Evolutionary conservation across 2,329 filamentous ascomycete genomes (phyloP), one percentile per base, ranked within the genome.

Genomic region (Geosmithia morbida): DNA sequence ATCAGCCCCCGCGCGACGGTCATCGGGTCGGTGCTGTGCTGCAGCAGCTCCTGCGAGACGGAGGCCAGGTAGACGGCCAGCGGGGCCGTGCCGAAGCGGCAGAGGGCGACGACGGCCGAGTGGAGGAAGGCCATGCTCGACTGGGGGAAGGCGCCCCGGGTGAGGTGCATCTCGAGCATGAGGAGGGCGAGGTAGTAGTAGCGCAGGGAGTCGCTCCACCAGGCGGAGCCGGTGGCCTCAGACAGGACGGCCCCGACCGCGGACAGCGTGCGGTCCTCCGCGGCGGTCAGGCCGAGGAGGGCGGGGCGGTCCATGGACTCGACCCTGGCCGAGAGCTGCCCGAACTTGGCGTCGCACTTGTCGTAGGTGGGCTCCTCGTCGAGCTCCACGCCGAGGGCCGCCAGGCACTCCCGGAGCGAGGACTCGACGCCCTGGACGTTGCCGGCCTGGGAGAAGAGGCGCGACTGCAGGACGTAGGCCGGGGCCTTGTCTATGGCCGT

Each of bases 381-480:
- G 13, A 92, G 67, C 1, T 74, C 63, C 16, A 89, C 72, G 2
- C 78, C 84, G 13, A 95, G 71, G 13, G 81, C 81, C 26, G 65
- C 67, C 16, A 96, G 66, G 51, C 85, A 88, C 43, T 80, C 74
- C 56, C 82, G 82, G 20, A 96, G 67, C 1, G 78, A 77, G 30
- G 73, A 65, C 54, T 94, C 79, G 0, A 88, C 85, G 4, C 74
- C 74, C 19, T 71, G 65, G 26, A 81, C 78, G 52, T 94, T 79
- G 1, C 88, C 87, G 48, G 75, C 74, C 56, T 89, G 80, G 1
- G 84, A 79, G 55, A 81, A 79, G 43, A 95, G 83, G 45, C 87
- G 79, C 6, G 86, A 88, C 59, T 87, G 81, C 37, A 96, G 68
- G 41, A 95, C 83, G 67, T 83, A 94, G 0, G 87, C 86, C 8